phyloP scores from a whole-genome alignment of 805 yeast species.

The Saturnispora besseyi region DNA sequence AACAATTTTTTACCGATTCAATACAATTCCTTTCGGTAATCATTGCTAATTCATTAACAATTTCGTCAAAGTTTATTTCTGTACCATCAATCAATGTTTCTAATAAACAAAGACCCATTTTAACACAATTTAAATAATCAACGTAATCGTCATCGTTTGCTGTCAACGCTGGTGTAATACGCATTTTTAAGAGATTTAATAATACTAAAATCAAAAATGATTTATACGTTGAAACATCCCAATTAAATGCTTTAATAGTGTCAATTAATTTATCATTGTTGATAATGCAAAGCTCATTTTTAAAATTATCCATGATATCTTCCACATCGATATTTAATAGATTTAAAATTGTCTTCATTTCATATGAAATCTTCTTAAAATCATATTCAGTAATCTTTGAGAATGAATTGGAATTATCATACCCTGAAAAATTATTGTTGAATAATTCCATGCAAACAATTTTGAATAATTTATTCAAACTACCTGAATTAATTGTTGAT shows the following conservation, averaged over 20 bases:
- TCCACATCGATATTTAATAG: slow-evolving; percentile 41
- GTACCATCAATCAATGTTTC: slow-evolving; percentile 45
- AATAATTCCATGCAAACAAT: slow-evolving; percentile 48
- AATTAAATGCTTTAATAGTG: slow-evolving; percentile 33
- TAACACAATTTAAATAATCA: slow-evolving; percentile 32
- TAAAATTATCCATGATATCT: slow-evolving; percentile 38
- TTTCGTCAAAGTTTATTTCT: slow-evolving; percentile 41
- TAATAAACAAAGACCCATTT: slow-evolving; percentile 36
- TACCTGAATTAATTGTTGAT: slow-evolving; percentile 39
- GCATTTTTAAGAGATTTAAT: slow-evolving; percentile 34
- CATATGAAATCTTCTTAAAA: slow-evolving; percentile 52
- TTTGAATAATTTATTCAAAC: slow-evolving; percentile 52
- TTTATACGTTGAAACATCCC: slow-evolving; percentile 55
- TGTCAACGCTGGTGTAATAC: slow-evolving; percentile 16
- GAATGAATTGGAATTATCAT: background rate
- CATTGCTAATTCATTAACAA: slow-evolving; percentile 13
- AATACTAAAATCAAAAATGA: slow-evolving; percentile 41
- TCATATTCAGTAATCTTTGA: slow-evolving; percentile 38
- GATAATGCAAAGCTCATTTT: slow-evolving; percentile 50
- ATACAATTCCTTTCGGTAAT: slow-evolving; percentile 11
- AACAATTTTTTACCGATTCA: slow-evolving; percentile 5
- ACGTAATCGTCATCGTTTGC: slow-evolving; percentile 11
- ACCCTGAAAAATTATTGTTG: slow-evolving; percentile 23
- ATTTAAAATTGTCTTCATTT: slow-evolving; percentile 42
- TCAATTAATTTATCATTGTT: slow-evolving; percentile 36